phyloP scores from a whole-genome alignment of 257 asterid genomes.

The Solanum phureja region DNA sequence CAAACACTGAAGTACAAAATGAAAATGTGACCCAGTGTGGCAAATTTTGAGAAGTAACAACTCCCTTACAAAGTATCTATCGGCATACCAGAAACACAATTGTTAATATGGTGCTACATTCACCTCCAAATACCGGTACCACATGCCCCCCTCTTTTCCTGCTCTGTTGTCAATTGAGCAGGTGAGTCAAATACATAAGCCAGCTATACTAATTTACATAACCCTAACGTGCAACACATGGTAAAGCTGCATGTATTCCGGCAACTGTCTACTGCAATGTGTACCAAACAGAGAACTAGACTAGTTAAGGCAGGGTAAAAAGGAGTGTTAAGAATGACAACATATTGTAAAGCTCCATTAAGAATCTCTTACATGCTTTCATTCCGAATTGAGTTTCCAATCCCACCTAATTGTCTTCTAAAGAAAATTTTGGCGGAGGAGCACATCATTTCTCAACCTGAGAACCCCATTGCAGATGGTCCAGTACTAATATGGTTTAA shows the following conservation, averaged over 20 bases:
- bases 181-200: background rate
- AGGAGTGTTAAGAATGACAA: background rate
- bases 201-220: background rate
- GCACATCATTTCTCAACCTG: background rate
- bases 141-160: background rate
- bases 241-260: background rate
- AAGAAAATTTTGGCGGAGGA: background rate
- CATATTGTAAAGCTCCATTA: background rate
- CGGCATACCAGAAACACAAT: background rate
- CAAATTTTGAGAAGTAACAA: background rate
- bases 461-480: background rate
- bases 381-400: background rate
- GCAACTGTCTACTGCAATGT: background rate
- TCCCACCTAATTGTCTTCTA: background rate
- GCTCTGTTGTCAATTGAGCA: background rate
- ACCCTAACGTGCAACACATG: background rate
- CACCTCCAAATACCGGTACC: background rate
- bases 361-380: background rate
- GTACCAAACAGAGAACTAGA: background rate
- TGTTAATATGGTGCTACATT: background rate
- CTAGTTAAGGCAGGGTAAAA: background rate
- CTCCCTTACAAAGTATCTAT: background rate
- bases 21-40: background rate
- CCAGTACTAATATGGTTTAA: background rate
- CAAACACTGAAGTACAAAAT: background rate